Evolutionary conservation across 2,329 filamentous ascomycete genomes (phyloP).

Genomic region (Nemania serpens): DNA sequence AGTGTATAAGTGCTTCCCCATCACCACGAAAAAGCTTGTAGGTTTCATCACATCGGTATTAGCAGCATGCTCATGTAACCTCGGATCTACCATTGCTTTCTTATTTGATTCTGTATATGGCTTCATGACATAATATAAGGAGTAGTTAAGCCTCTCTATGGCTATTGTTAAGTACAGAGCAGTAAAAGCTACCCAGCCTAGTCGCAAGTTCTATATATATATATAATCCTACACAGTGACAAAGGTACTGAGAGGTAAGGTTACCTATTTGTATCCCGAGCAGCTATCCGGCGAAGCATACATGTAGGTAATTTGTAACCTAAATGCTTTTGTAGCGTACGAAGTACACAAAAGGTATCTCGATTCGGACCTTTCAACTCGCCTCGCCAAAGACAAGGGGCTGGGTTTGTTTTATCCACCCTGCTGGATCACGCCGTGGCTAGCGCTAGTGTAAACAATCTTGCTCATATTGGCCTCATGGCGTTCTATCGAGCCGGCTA

Average conservation of each 20-base stretch:
- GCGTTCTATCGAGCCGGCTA: too few species aligned
- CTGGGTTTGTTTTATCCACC: not conserved
- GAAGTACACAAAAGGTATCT: too few species aligned
- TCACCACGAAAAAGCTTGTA: not conserved
- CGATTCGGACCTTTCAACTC: not conserved
- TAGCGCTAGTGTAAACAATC: slow-evolving; percentile 15
- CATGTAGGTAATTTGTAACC: too few species aligned
- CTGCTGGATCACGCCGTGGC: not conserved
- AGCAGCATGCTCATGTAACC: not conserved
- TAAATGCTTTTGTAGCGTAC: not conserved
- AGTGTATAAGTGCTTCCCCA: not conserved
- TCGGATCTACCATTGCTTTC: too few species aligned
- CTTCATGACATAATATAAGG: not conserved
- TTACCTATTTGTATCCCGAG: too few species aligned
- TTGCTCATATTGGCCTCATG: slow-evolving; percentile 25
- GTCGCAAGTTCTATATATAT: too few species aligned
- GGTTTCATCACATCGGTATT: not conserved
- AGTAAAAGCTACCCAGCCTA: not conserved
- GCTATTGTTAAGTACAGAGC: not conserved
- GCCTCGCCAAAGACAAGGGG: not conserved
- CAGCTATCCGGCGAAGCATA: not conserved
- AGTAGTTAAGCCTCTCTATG: not conserved
- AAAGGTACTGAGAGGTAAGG: too few species aligned
- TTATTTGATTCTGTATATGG: not conserved
- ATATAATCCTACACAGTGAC: too few species aligned